Evolutionary conservation across 2,329 filamentous ascomycete species (phyloP), one percentile per base, ranked within the genome.

Genomic region (Paraphoma chrysanthemicola): DNA sequence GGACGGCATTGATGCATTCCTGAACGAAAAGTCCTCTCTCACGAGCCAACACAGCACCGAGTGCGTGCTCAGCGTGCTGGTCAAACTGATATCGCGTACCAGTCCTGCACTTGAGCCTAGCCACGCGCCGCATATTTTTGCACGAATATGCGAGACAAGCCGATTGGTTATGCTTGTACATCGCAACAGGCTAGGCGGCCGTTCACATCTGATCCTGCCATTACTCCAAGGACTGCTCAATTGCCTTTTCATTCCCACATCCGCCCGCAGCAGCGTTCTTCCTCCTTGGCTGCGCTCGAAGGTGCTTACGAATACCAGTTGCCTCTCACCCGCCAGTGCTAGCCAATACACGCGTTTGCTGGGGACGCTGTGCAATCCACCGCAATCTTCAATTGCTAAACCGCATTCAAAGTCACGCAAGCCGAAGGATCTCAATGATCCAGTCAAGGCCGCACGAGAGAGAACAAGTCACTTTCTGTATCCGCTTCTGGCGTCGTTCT

Each of bases 331-430:
- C 14, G 73, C 77, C 16, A 82, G 84, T 54, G 83, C 82, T 2
- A 72, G 77, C 1, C 77, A 81, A 41, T 85, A 83, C 62, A 80
- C 84, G 1, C 82, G 85, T 9, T 74, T 88, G 8, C 79, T 89
- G 18, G 82, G 82, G n/a, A 82, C 84, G 0, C 81, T 89, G 48
- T 87, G 85, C 75, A 85, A 86, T 51, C 87, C 87, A 0, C 86
- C 86, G 0, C 81, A 85, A 44, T 85, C 84, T 0, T 81, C 84
- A 1, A 82, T 86, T 4, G 76, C 81, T 12, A 77, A 79, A 36
- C 56, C 65, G 7, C 76, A 76, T 44, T 77, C 80, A 14, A 63
- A 64, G 12, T 60, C 60, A 11, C 54, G 63, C 45, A 72, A 68
- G 11, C 59, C 64, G 6, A 67, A 64, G n/a, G 77, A 77, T 1